phyloP scores from a whole-genome alignment of 108 stramenopile genomes.

The Chaetoceros muelleri region DNA sequence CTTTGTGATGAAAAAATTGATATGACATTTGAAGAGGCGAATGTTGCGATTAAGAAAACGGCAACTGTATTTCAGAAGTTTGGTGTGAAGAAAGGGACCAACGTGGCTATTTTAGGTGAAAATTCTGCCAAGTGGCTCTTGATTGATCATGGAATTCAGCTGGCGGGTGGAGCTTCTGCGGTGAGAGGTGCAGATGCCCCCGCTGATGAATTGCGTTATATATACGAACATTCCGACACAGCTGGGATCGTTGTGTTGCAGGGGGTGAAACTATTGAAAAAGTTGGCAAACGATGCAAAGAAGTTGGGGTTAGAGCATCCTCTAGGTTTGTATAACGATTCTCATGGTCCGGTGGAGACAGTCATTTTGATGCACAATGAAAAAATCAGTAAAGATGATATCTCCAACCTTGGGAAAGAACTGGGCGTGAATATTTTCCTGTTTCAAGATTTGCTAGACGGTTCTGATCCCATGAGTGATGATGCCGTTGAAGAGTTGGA shows the following conservation, averaged over 20 bases:
- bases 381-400: constrained; percentile 43
- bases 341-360: constrained; percentile 50
- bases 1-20: constrained; percentile 55
- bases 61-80: constrained; percentile 48
- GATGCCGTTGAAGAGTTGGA: constrained; percentile 1
- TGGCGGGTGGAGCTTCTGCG: constrained; percentile 65
- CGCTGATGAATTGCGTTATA: constrained; percentile 73
- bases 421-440: constrained; percentile 42
- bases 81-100: constrained; percentile 48
- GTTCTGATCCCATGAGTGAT: constrained; percentile 16
- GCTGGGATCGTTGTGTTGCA: constrained; percentile 70
- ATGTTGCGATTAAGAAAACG: constrained; percentile 37
- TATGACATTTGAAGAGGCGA: constrained; percentile 51
- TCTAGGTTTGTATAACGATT: constrained; percentile 59
- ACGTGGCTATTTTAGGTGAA: constrained; percentile 78
- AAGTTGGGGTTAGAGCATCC: constrained; percentile 17
- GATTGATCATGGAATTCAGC: constrained; percentile 77
- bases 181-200: constrained; percentile 86
- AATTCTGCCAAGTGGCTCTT: constrained; percentile 81
- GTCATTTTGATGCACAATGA: constrained; percentile 68
- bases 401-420: constrained; percentile 31
- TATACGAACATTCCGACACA: constrained; percentile 86
- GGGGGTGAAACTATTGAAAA: constrained; percentile 51
- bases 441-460: constrained; percentile 40
- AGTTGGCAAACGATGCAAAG: constrained; percentile 50